Evolutionary conservation across 106 monocot species (phyloP).

Genomic region (Phalaenopsis aphrodite): DNA sequence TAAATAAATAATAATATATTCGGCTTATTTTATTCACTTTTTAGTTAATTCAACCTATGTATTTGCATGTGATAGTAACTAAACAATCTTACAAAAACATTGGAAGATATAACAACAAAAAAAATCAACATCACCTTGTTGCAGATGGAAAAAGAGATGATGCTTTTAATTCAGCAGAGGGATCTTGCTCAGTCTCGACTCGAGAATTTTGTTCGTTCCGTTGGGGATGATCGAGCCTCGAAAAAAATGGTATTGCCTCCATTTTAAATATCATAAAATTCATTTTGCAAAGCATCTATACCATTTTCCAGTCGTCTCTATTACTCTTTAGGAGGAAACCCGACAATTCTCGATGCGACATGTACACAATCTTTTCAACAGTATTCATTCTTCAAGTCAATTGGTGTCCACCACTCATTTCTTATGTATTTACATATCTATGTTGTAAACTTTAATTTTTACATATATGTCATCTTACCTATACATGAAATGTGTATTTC

Average conservation of each 20-base stretch:
- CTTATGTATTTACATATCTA: no score
- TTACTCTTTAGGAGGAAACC: neutral
- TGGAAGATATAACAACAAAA: neutral
- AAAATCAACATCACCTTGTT: neutral
- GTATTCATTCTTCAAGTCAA: conserved; percentile 6
- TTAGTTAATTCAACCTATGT: no score
- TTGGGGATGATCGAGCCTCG: conserved; percentile 41
- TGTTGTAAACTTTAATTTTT: no score
- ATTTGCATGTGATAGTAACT: no score
- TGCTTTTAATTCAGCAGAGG: conserved; percentile 62
- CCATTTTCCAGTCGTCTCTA: neutral
- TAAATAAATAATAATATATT: no score
- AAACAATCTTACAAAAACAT: no score
- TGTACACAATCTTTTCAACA: neutral
- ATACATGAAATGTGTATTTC: neutral
- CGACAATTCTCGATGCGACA: neutral
- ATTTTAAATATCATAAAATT: neutral
- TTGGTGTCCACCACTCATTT: neutral
- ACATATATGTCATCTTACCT: no score
- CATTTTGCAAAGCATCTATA: neutral
- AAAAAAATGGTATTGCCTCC: conserved; percentile 39
- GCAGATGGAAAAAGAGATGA: conserved; percentile 92
- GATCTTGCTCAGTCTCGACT: conserved; percentile 81
- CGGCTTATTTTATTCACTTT: no score
- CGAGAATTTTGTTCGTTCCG: conserved; percentile 52